Evolutionary conservation across 1,139 yeast species (phyloP).

Genomic region (Wickerhamiella pararugosa): DNA sequence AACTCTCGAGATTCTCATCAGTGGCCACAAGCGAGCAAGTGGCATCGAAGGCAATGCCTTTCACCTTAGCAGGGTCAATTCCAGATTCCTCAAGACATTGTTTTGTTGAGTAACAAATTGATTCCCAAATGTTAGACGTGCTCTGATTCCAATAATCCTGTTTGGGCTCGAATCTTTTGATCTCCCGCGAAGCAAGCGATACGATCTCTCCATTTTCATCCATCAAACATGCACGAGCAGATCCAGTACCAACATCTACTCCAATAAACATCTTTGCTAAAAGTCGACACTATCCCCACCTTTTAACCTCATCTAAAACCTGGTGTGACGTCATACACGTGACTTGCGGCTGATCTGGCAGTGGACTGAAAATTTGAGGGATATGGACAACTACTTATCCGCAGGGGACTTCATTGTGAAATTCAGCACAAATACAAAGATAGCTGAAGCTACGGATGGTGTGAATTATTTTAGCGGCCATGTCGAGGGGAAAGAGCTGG

Average conservation of each 20-base stretch:
- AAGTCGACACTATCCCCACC: constrained; percentile 1
- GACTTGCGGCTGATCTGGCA: not conserved
- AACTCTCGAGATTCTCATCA: constrained; percentile 46
- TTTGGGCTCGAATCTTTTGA: constrained; percentile 39
- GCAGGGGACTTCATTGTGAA: not conserved
- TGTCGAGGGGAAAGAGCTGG: not conserved
- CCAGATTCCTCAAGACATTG: constrained; percentile 59
- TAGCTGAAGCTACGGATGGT: not conserved
- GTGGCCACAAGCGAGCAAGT: constrained; percentile 88
- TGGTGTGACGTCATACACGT: not conserved
- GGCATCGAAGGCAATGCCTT: constrained; percentile 92
- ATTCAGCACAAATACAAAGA: not conserved
- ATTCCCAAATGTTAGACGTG: constrained; percentile 84
- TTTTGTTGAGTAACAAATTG: constrained; percentile 70
- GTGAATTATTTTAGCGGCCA: not conserved
- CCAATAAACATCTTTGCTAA: constrained; percentile 41
- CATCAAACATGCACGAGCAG: constrained; percentile 87
- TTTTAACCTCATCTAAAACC: not conserved
- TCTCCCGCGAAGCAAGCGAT: constrained; percentile 68
- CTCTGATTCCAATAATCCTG: constrained; percentile 52
- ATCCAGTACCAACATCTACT: constrained; percentile 95
- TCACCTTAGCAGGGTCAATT: constrained; percentile 48
- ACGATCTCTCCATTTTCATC: constrained; percentile 71
- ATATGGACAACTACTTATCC: not conserved
- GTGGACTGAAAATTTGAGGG: not conserved